Base-by-base conservation (phyloP, 306 rosid species). In the Acacia confusa region DNA sequence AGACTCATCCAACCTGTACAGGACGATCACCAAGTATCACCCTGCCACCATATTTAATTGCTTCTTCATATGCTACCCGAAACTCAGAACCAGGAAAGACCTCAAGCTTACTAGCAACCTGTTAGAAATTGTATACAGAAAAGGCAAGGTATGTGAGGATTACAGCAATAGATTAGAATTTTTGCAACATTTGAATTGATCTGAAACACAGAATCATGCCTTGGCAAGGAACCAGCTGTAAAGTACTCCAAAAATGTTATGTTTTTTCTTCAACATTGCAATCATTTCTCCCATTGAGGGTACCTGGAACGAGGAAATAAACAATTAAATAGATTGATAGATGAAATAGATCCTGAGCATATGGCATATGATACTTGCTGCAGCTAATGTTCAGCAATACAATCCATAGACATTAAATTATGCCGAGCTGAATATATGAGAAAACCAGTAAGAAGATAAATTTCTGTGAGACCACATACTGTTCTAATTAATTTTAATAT, bases 11-110 rank as follows among this genome's bases (percentile, higher is more conserved):
- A 85, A 95, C 99, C 94, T 93, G 92, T 74, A 93, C 98, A 7
- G 99, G 99, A 22, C 98, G 98, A 84, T 95, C 99, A 43, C 99
- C 99, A 73, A 95, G 98, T 80, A 93, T 86, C 84, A 95, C 98
- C 84, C 91, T 86, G 80, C 93, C 98, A 66, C 99, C 94, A 65
- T 95, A 95, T 83, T 95, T 95, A 86, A 89, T 80, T 58, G 99
- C 98, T 85, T 95, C 99, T 81, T 95, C 98, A 87, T 93, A 92
- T 32, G 93, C 99, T 75, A 92, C 93, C 61, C 96, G 98, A 82
- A 95, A 95, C 89, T 95, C 99, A 77, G 94, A 78, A 79, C 98
- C 99, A 61, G 99, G 99, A 82, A 86, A 92, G 74, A 92, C 98
- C 78, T 93, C 97, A 34, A 95, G 95, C 84, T 88, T 78, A 87